Percentiles rank a stretch among this genome's conserved stretches.
These are phyloP conservation scores for Pythium oligandrum DNA, from an alignment of 352 stramenopile species.

Conservation along the genomic window DNA sequence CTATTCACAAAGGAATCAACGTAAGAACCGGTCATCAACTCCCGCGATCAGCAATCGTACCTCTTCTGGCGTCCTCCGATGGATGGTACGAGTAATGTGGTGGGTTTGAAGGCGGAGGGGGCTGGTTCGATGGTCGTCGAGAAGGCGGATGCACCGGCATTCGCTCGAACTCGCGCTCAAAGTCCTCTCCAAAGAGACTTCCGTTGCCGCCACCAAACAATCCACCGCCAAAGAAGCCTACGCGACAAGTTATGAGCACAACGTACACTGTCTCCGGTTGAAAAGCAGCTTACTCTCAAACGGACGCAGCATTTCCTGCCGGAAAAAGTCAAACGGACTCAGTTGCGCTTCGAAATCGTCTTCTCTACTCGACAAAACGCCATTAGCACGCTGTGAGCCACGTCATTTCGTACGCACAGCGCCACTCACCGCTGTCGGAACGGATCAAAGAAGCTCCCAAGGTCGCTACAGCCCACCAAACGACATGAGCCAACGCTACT, in stretches of 20 bases:
- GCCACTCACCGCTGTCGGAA: conserved; percentile 44
- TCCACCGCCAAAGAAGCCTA: conserved; percentile 55
- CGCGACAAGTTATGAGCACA: neutral
- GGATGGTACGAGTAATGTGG: conserved; percentile 79
- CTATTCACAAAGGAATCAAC: conserved; percentile 17
- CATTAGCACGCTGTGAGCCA: neutral
- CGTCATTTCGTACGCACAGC: no score
- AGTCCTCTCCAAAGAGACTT: conserved; percentile 44
- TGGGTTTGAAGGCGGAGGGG: conserved; percentile 36
- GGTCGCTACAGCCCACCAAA: conserved; percentile 1
- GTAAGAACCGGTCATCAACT: neutral
- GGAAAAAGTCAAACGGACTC: conserved; percentile 78
- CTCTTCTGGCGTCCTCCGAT: conserved; percentile 25
- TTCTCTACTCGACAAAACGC: conserved; percentile 26
- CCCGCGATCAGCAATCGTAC: conserved; percentile 11
- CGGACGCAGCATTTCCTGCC: conserved; percentile 74
- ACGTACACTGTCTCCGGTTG: neutral
- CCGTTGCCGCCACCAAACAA: conserved; percentile 28
- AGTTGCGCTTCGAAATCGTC: conserved; percentile 73
- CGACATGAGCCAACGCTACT: neutral
- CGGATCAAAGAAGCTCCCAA: conserved; percentile 29
- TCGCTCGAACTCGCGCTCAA: conserved; percentile 63
- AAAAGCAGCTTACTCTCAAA: conserved; percentile 47
- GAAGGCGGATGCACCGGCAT: conserved; percentile 48
- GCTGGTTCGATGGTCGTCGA: conserved; percentile 32